Percentiles rank a stretch among this genome's conserved stretches.
Conservation (phyloP, 139 green algal genomes). For the Mesostigma viride region DNA sequence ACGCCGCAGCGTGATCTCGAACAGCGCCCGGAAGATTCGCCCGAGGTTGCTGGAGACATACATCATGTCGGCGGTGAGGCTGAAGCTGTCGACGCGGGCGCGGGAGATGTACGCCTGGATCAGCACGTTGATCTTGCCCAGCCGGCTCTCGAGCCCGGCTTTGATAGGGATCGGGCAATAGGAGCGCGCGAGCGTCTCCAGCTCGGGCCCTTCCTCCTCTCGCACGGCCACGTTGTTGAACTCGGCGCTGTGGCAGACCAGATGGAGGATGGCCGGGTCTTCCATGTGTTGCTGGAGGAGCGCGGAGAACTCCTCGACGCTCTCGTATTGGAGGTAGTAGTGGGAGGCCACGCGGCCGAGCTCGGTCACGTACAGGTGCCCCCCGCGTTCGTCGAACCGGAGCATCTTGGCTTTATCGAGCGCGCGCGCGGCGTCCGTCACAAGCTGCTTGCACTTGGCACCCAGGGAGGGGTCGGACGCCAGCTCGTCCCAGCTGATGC, state of each 20-base stretch:
- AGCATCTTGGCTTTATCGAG: slow-evolving; percentile 70
- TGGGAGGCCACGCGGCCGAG: slow-evolving; percentile 80
- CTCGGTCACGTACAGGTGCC: slow-evolving; percentile 86
- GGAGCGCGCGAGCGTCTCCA: slow-evolving; percentile 54
- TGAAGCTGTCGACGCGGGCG: slow-evolving; percentile 71
- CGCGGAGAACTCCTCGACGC: slow-evolving; percentile 74
- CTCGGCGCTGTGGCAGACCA: slow-evolving; percentile 75
- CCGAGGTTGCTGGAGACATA: slow-evolving; percentile 79
- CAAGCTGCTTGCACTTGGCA: slow-evolving; percentile 41
- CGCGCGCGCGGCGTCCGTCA: slow-evolving; percentile 55
- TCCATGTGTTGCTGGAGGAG: slow-evolving; percentile 68
- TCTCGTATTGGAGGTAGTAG: slow-evolving; percentile 78
- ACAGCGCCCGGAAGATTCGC: slow-evolving; percentile 79
- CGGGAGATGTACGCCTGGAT: slow-evolving; percentile 74
- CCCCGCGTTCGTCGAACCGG: slow-evolving; percentile 76
- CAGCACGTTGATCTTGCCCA: slow-evolving; percentile 70
- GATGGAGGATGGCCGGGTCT: slow-evolving; percentile 56
- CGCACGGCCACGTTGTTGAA: slow-evolving; percentile 89
- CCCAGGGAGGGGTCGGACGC: slow-evolving; percentile 55
- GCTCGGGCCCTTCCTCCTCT: slow-evolving; percentile 88
- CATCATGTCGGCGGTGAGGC: slow-evolving; percentile 80
- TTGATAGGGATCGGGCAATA: slow-evolving; percentile 55
- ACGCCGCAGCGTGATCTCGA: slow-evolving; percentile 76
- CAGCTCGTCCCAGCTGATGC: slow-evolving; percentile 76
- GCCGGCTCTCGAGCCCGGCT: slow-evolving; percentile 65